These are phyloP conservation scores for Cardiospermum halicacabum DNA, from an alignment of 345 rosid genomes.

Conservation along the genomic window DNA sequence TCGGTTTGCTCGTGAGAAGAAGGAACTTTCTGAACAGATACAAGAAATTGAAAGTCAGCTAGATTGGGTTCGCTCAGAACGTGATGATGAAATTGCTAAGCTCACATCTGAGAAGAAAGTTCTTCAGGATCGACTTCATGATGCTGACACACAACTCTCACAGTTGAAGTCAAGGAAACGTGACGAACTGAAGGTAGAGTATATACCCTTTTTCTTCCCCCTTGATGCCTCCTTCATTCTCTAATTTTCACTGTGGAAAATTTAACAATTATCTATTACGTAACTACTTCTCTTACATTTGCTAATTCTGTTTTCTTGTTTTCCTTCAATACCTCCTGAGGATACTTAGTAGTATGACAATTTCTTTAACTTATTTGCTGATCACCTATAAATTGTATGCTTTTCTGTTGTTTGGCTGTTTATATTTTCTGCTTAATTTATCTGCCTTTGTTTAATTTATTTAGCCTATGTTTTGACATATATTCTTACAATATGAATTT, in stretches of 20 bases:
- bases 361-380: too few relatives aligned
- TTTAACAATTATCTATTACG: too few relatives aligned
- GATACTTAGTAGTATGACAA: too few relatives aligned
- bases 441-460: conserved; percentile 1
- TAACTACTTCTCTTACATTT: too few relatives aligned
- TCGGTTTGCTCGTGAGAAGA: conserved; percentile 78
- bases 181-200: conserved; percentile 94
- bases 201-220: neutral
- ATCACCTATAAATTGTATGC: neutral
- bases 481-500: conserved; percentile 24
- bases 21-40: conserved; percentile 75
- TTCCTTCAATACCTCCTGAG: too few relatives aligned
- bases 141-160: conserved; percentile 79
- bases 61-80: conserved; percentile 95
- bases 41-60: conserved; percentile 92
- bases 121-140: conserved; percentile 93
- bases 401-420: neutral
- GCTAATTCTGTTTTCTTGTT: too few relatives aligned
- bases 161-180: conserved; percentile 85
- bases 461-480: neutral
- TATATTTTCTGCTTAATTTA: neutral
- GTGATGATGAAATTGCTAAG: conserved; percentile 74
- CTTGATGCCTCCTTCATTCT: neutral
- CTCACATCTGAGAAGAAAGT: conserved; percentile 69
- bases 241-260: neutral